Evolutionary conservation across 2,329 filamentous ascomycete species (phyloP), one percentile per base, ranked within the genome.

Genomic region (Verticillium albo-atrum): DNA sequence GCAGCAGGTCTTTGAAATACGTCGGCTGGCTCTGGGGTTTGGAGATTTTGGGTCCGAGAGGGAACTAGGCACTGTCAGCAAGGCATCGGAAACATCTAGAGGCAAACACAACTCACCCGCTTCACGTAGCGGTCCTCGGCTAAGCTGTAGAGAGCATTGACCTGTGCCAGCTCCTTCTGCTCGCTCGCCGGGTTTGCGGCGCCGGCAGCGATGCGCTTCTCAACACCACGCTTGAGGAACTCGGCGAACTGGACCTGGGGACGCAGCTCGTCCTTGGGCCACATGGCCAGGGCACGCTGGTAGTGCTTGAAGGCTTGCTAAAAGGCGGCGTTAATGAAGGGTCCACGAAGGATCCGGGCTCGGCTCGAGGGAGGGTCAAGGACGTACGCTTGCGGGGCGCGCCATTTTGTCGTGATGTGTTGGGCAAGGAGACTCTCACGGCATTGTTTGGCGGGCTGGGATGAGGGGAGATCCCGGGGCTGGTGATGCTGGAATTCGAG

Each of bases 261-360:
- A 0, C 87, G 84, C 52, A 89, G 78, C 60, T 77, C 75, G 67
- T 89, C 86, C 66, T 82, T 82, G 53, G 87, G 87, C 87, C 87
- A 90, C 63, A 79, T 78, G 60, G 79, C 75, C 58, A 86, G 75
- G 28, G 79, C 78, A 58, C 78, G 77, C 52, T 79, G 74, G 72
- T 82, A 77, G 64, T 80, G 79, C 65, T 74, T 75, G 62, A 76
- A 75, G 37, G 74, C 75, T 67, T 74, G 70, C 80, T 83, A 63
- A 32, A 10, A 34, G 20, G 42, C 12, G 34, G 15, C 52, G 59
- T 63, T 34, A 63, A 59, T 25, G 23, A 26, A 34, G 27, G 17
- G 10, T 53, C 30, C 42, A 20, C 42, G 20, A 50, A 23, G 10
- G n/a, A 12, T 2, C 6, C 20, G 10, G 5, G 42, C 10, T 25